phyloP scores from a whole-genome alignment of 2,329 filamentous ascomycete species.

The Pseudocercospora cruenta region DNA sequence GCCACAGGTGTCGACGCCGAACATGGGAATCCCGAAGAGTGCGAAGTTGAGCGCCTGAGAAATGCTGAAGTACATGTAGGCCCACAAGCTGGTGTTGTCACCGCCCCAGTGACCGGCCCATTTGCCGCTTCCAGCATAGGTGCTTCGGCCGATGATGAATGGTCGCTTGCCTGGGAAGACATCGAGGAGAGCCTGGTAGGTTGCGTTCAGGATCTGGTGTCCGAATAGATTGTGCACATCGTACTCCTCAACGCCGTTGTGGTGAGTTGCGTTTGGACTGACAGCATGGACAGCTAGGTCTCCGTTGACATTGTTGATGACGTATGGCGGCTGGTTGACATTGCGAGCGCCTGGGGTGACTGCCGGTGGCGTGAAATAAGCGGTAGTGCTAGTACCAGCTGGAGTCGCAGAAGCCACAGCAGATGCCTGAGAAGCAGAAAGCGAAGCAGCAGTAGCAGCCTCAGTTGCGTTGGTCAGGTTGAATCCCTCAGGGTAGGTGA shows the following conservation, averaged over 20 bases:
- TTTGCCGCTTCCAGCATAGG: slow-evolving; percentile 75
- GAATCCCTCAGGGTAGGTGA: slow-evolving; percentile 68
- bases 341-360: slow-evolving; percentile 36
- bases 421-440: slow-evolving; percentile 56
- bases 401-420: slow-evolving; percentile 40
- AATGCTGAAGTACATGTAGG: slow-evolving; percentile 76
- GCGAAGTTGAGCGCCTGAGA: slow-evolving; percentile 76
- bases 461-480: slow-evolving; percentile 70
- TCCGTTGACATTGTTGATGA: slow-evolving; percentile 58
- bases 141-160: slow-evolving; percentile 82
- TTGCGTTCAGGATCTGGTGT: slow-evolving; percentile 74
- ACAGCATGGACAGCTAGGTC: slow-evolving; percentile 74
- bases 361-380: slow-evolving; percentile 26
- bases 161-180: slow-evolving; percentile 71
- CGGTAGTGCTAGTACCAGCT: slow-evolving; percentile 24
- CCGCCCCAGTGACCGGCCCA: slow-evolving; percentile 83
- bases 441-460: slow-evolving; percentile 62
- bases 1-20: slow-evolving; percentile 70
- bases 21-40: slow-evolving; percentile 77
- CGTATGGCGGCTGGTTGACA: slow-evolving; percentile 39
- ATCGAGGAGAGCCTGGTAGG: slow-evolving; percentile 69
- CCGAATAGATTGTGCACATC: slow-evolving; percentile 83
- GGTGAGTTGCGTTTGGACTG: slow-evolving; percentile 76
- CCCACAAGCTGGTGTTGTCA: slow-evolving; percentile 70
- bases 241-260: slow-evolving; percentile 74